Evolutionary conservation across 2,329 filamentous ascomycete genomes (phyloP), one percentile per base, ranked within the genome.

Genomic region (Fusarium hostae): DNA sequence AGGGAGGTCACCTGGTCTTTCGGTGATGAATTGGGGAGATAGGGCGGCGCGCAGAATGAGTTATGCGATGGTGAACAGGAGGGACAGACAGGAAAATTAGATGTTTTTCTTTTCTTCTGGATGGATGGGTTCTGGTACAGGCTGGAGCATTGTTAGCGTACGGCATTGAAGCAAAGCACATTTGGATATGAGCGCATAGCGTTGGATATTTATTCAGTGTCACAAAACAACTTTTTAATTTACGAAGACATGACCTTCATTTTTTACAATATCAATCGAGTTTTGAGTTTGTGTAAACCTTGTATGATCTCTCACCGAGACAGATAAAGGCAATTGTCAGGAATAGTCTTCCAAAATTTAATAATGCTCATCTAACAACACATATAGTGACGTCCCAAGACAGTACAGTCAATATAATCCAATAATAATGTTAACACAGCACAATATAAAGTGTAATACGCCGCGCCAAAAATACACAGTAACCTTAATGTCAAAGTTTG

Each of bases 11-110:
- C 74, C 72, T 15, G 74, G 68, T 6, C 50, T 75, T 22, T 70
- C 66, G 16, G 66, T 76, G 48, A 76, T 69, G 64, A 66, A 69
- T 28, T 75, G 71, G 72, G 68, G 65, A 18, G 72, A 74, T 20
- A 71, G 64, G 26, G 55, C 72, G 28, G 63, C 71, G 9, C 66
- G 68, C 37, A 71, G 72, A 57, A 58, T 76, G 68, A 75, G 70
- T 50, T 72, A 70, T 55, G 74, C 64, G 43, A 59, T 62, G 52
- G 47, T 68, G 56, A 76, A 67, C 24, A 72, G 64, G 37, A 70
- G 40, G 24, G 59, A 66, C n/a, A 48, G 61, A 5, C 60, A 43
- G 18, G 62, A 59, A 59, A 50, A 63, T 48, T 58, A 67, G 16
- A 30, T n/a, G 35, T 16, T 30, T 30, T 51, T 44, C 32, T 51